Percentiles rank a stretch among this genome's conserved stretches.
phyloP scores from a whole-genome alignment of 1,284 basidiomycete species.

The Cutaneotrichosporon sp. region DNA sequence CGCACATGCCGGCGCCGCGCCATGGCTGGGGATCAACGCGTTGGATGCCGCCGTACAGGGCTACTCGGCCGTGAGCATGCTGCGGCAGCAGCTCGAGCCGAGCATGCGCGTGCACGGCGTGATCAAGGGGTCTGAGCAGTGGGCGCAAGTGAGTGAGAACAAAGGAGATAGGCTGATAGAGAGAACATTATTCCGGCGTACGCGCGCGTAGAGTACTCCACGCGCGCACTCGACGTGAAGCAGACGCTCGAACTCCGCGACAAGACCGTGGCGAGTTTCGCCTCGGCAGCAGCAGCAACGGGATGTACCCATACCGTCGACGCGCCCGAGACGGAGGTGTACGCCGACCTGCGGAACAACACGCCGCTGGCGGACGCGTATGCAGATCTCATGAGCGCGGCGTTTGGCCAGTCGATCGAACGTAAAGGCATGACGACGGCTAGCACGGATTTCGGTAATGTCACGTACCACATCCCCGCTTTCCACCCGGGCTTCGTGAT shows the following conservation, averaged over 20 bases:
- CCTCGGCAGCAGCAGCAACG: conserved; percentile 23
- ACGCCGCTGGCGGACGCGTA: conserved; percentile 20
- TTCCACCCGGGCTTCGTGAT: conserved; percentile 22
- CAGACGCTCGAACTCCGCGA: conserved; percentile 21
- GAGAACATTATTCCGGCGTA: conserved; percentile 42
- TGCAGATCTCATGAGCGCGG: conserved; percentile 24
- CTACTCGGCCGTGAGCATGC: conserved; percentile 47
- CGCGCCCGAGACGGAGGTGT: conserved; percentile 22
- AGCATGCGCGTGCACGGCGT: conserved; percentile 45
- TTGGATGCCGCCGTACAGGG: conserved; percentile 50
- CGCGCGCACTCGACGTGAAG: conserved; percentile 35
- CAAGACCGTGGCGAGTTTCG: conserved; percentile 26
- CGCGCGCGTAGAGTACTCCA: conserved; percentile 31
- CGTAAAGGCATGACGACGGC: conserved; percentile 26
- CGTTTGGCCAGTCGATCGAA: conserved; percentile 21
- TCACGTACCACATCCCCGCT: conserved; percentile 23
- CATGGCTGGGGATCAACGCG: conserved; percentile 52
- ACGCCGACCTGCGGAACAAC: conserved; percentile 32
- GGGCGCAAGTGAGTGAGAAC: conserved; percentile 19
- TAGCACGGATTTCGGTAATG: conserved; percentile 30
- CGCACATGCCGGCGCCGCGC: conserved; percentile 32
- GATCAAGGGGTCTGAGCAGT: conserved; percentile 43
- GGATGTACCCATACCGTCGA: conserved; percentile 22
- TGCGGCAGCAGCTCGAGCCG: conserved; percentile 49
- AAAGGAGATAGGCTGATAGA: background rate